Evolutionary conservation across 2,329 filamentous ascomycete genomes (phyloP), one percentile per base, ranked within the genome.

Genomic region (Exophiala aquamarina): DNA sequence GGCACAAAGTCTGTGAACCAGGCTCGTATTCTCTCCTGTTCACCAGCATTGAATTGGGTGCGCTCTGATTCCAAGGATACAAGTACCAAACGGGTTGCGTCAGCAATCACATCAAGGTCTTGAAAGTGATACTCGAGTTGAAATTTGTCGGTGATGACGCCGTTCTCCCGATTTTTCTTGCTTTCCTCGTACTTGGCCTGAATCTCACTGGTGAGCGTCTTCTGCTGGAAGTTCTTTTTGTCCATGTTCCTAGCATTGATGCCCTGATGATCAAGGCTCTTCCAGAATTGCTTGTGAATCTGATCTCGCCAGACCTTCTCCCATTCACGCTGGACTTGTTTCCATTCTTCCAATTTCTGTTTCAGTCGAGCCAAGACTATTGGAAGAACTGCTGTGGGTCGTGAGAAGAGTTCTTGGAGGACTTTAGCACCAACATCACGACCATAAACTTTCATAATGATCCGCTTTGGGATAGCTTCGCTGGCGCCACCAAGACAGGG

Each of bases 261-360:
- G 15, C 90, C 90, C 79, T 97, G 95, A 63, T 98, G 93, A 63
- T 98, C 93, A 42, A 98, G 81, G 66, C 90, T 95, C 73, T 90
- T 94, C 71, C 94, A 88, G 69, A 96, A 95, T 73, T 95, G 92
- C 61, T 87, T 85, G 63, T 95, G 87, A 18, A 92, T 97, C 71
- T 97, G 93, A 40, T 89, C 85, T 55, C 93, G 89, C 93, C 93
- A 98, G 6, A 98, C 90, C 70, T 96, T 96, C 68, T 97, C 91
- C 93, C 93, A 98, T 65, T 98, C 94, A 23, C 93, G 89, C 75
- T 88, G 91, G 4, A 89, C 92, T 58, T 94, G 91, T 56, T 95
- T 89, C 93, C 93, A 98, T 62, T 97, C 91, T 67, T 98, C 93
- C 35, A 94, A 85, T 66, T 97, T 96, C 61, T 94, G 89, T 71